Conservation (phyloP, 768 basidiomycete species). For the Cystobasidium ongulense region DNA sequence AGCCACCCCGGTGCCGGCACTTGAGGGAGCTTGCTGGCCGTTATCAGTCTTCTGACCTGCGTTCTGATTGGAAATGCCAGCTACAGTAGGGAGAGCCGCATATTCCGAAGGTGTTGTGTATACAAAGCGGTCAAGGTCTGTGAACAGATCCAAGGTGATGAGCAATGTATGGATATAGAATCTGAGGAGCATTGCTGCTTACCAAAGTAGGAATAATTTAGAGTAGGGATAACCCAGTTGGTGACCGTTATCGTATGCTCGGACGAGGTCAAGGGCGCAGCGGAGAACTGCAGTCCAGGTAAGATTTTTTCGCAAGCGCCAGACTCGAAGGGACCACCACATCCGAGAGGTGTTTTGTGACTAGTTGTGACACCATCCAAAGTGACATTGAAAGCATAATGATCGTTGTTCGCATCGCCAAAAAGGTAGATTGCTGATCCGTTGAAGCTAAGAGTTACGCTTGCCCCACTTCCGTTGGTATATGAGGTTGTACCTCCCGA, state of each 20-base stretch:
- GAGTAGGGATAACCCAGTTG: neutral
- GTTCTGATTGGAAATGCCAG: neutral
- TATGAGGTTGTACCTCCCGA: slow-evolving; percentile 9
- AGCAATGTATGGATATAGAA: neutral
- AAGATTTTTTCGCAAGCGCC: slow-evolving; percentile 6
- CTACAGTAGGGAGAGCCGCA: neutral
- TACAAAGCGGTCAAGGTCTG: slow-evolving; percentile 19
- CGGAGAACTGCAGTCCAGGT: slow-evolving; percentile 10
- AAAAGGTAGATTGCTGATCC: slow-evolving; percentile 9
- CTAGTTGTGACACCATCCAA: neutral
- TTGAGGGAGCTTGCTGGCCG: neutral
- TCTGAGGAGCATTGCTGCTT: neutral
- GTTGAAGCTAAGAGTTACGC: neutral
- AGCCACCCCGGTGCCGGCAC: neutral
- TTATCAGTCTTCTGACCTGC: neutral
- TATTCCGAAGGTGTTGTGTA: slow-evolving; percentile 18
- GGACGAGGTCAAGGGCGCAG: neutral
- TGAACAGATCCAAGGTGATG: neutral
- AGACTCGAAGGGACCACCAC: neutral
- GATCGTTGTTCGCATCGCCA: slow-evolving; percentile 22
- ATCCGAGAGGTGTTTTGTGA: neutral
- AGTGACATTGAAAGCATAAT: slow-evolving; percentile 17
- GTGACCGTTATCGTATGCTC: slow-evolving; percentile 13
- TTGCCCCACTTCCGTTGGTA: neutral
- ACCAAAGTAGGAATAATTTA: slow-evolving; percentile 15